Percentiles rank a stretch among this genome's conserved stretches.
Conservation (phyloP, 371 early-diverging fungal genomes). For the Encephalitozoon hellem region DNA sequence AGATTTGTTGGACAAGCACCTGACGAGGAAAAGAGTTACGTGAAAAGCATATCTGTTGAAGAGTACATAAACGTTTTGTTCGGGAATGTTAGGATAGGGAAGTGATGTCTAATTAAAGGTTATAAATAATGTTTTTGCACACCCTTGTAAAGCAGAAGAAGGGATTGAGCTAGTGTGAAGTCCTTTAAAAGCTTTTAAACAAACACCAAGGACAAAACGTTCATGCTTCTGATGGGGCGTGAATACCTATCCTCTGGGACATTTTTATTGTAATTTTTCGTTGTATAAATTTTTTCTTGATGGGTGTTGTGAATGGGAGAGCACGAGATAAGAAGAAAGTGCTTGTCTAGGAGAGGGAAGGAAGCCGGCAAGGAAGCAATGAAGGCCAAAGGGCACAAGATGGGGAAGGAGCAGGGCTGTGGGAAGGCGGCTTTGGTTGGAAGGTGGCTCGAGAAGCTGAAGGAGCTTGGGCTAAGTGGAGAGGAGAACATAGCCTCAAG, state of each 20-base stretch:
- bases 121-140: not conserved
- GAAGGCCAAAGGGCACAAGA: not conserved
- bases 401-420: not conserved
- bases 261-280: slow-evolving; percentile 11
- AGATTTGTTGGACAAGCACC: slow-evolving; percentile 36
- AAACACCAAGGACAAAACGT: not conserved
- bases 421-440: not conserved
- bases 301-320: not conserved
- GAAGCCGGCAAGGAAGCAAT: not conserved
- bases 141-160: slow-evolving; percentile 14
- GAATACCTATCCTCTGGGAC: not conserved
- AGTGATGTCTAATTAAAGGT: not conserved
- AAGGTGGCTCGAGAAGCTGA: slow-evolving; percentile 2
- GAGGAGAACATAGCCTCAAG: not conserved
- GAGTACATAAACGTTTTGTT: slow-evolving; percentile 45
- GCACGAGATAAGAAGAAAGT: not conserved
- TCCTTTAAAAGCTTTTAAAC: not conserved
- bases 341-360: not conserved
- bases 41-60: slow-evolving; percentile 35
- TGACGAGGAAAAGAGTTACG: slow-evolving; percentile 16
- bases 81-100: slow-evolving; percentile 42
- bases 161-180: not conserved
- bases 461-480: not conserved
- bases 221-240: not conserved
- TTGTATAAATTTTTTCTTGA: slow-evolving; percentile 9